Conservation (phyloP, 352 stramenopile genomes). For the Bremia lactucae region DNA sequence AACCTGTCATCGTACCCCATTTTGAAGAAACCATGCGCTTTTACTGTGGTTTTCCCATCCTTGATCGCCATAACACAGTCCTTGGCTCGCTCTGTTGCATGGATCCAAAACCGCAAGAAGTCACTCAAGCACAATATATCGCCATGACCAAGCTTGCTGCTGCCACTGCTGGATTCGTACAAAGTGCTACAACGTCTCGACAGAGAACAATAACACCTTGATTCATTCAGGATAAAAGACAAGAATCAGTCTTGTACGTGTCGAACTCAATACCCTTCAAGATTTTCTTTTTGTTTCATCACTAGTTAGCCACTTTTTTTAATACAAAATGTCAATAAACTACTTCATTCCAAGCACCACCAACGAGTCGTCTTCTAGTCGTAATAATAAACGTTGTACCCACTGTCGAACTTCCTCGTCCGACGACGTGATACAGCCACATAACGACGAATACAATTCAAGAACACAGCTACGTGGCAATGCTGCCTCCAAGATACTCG, state of each 20-base stretch:
- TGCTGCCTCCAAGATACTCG: conserved; percentile 37
- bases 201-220: no score
- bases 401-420: conserved; percentile 52
- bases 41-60: conserved; percentile 60
- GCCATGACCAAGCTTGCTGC: conserved; percentile 33
- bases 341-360: no score
- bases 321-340: no score
- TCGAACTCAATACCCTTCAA: no score
- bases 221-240: no score
- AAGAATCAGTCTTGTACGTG: no score
- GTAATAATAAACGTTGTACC: conserved; percentile 57
- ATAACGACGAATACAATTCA: conserved; percentile 70
- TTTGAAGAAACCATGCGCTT: conserved; percentile 38
- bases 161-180: conserved; percentile 35
- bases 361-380: conserved; percentile 44
- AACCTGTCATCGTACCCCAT: conserved; percentile 45
- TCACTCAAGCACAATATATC: conserved; percentile 46
- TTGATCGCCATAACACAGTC: conserved; percentile 30
- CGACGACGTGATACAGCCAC: conserved; percentile 59
- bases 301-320: no score
- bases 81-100: conserved; percentile 56
- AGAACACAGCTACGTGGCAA: conserved; percentile 48
- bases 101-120: conserved; percentile 28
- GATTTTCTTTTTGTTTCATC: no score
- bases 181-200: no score